phyloP scores from a whole-genome alignment of 306 rosid genomes.

The Macrotyloma uniflorum region DNA sequence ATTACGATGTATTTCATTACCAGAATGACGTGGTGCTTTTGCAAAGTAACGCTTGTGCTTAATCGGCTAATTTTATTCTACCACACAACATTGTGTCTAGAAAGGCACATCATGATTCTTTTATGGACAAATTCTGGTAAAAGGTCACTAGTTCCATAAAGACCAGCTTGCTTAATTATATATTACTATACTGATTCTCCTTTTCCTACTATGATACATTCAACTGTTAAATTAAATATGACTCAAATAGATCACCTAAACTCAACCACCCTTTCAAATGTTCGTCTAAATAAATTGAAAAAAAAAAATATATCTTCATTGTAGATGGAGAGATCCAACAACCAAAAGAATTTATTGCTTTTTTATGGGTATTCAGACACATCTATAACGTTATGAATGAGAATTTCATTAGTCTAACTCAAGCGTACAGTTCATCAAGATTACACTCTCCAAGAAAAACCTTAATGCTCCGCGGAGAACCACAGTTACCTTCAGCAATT shows the following conservation, averaged over 20 bases:
- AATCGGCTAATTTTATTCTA: not conserved
- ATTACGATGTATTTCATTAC: constrained; percentile 3
- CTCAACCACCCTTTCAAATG: constrained; percentile 26
- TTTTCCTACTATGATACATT: not conserved
- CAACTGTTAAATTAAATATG: not conserved
- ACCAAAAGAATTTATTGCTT: constrained; percentile 36
- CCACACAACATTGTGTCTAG: not conserved
- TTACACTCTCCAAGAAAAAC: constrained; percentile 82
- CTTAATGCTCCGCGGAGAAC: constrained; percentile 82
- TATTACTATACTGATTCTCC: not conserved
- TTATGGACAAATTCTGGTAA: not conserved
- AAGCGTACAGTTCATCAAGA: constrained; percentile 63
- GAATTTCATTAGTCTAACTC: constrained; percentile 31
- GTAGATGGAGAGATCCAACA: constrained; percentile 36
- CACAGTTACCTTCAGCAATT: constrained; percentile 86
- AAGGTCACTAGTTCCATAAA: not conserved
- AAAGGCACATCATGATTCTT: constrained; percentile 7
- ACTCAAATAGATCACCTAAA: constrained; percentile 25
- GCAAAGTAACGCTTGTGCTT: not conserved
- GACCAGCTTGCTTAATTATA: constrained; percentile 13
- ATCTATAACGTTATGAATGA: constrained; percentile 12
- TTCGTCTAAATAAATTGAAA: not conserved
- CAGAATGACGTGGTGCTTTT: constrained; percentile 10
- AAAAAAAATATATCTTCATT: not conserved
- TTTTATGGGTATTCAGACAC: constrained; percentile 37